Base-by-base conservation (phyloP, 805 yeast genomes). In the Yarrowia sp. region DNA sequence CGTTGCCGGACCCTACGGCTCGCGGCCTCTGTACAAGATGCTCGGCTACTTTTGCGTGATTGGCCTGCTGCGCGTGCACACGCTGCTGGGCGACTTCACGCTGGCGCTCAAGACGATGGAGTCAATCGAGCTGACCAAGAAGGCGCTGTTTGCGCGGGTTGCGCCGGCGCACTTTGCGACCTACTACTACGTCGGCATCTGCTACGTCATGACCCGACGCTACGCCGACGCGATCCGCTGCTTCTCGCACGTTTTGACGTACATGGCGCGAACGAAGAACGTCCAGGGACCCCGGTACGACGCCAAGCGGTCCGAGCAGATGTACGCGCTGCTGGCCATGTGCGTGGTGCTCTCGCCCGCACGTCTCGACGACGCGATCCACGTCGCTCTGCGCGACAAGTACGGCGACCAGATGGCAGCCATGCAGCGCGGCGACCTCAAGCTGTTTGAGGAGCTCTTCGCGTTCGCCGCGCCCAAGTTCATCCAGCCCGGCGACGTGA, bases 81-180 rank as follows among this genome's bases (percentile, higher is more conserved):
- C 82, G 3, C 67, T 80, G 31, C 72, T 78, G 25, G 83, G 83
- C 56, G 83, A 80, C 68, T 80, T 77, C 70, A 71, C 80, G 0
- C 71, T 80, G 61, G 83, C 83, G 7, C 72, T 80, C 66, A 76
- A 79, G 71, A 77, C 82, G 3, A 74, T 80, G 76, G 81, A 79
- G 65, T 73, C 74, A 62, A 75, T 80, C 58, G 81, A 79, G 62
- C 69, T 80, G 63, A 76, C 77, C 67, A 80, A 79, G 70, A 76
- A 73, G 67, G 78, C 80, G n/a, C 74, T 77, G 65, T 77, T 77
- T 69, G 74, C 81, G 16, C 74, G 76, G 63, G 78, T 80, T 46
- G 77, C 81, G 47, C 79, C 81, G 24, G 79, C 80, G 44, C 83
- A 80, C 68, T 78, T 78, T 71, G 77, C 81, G 33, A 78, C 80